Percentiles rank a stretch among this genome's conserved stretches.
Evolutionary conservation across 371 early-diverging fungal genomes (phyloP).

Genomic region (Syncephalis plumigaleata): DNA sequence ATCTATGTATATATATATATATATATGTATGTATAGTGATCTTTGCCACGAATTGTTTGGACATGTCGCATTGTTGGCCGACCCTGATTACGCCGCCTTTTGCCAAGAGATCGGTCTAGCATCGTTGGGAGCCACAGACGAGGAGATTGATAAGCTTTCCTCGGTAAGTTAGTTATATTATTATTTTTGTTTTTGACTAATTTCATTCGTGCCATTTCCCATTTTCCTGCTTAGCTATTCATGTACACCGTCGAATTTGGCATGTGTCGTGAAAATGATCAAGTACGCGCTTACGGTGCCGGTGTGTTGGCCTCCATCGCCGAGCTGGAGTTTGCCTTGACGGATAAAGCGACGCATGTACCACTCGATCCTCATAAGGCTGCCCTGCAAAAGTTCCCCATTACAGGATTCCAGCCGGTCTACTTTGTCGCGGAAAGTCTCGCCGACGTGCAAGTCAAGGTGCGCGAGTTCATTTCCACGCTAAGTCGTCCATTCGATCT

Average conservation of each 20-base stretch:
- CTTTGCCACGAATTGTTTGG: slow-evolving; percentile 6
- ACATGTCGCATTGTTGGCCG: slow-evolving; percentile 67
- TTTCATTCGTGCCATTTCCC: not conserved
- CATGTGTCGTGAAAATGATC: slow-evolving; percentile 63
- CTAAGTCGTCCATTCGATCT: slow-evolving; percentile 77
- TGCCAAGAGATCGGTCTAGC: slow-evolving; percentile 93
- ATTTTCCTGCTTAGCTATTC: slow-evolving; percentile 28
- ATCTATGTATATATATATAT: not conserved
- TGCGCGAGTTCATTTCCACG: slow-evolving; percentile 65
- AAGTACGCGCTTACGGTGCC: slow-evolving; percentile 83
- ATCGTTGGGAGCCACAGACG: slow-evolving; percentile 84
- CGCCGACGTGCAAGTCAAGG: slow-evolving; percentile 78
- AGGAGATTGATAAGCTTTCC: slow-evolving; percentile 74
- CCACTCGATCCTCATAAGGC: slow-evolving; percentile 77
- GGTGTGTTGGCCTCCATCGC: slow-evolving; percentile 92
- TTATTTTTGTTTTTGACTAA: slow-evolving; percentile 3
- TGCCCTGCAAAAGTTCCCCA: slow-evolving; percentile 72
- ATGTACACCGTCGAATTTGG: slow-evolving; percentile 96
- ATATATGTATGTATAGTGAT: too few relatives aligned
- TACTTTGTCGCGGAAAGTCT: slow-evolving; percentile 94
- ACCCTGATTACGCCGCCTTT: slow-evolving; percentile 92
- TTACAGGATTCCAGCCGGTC: slow-evolving; percentile 86
- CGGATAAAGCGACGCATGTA: slow-evolving; percentile 58
- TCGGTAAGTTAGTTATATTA: slow-evolving; percentile 31
- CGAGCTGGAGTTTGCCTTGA: slow-evolving; percentile 77